These are phyloP conservation scores for Tulasnella sp. DNA, from an alignment of 768 basidiomycete genomes.

Conservation along the genomic window DNA sequence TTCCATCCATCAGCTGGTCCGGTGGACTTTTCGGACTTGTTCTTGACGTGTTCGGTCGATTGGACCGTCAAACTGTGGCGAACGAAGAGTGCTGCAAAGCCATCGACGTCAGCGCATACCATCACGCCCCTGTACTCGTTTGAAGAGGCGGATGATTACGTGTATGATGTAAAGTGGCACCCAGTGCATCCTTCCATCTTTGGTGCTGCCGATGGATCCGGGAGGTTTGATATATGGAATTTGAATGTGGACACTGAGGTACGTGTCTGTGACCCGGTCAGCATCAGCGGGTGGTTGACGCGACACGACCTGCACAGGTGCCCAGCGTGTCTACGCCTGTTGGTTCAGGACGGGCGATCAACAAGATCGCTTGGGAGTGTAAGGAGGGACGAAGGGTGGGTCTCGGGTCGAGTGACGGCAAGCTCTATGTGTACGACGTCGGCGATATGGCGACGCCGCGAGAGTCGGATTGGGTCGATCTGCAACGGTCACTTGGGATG, in stretches of 20 bases:
- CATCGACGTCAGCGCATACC: constrained; percentile 43
- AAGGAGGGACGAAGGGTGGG: constrained; percentile 86
- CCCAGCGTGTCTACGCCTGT: constrained; percentile 80
- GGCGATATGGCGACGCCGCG: constrained; percentile 80
- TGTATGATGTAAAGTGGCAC: constrained; percentile 98
- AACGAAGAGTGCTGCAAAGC: constrained; percentile 61
- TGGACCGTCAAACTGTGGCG: constrained; percentile 99
- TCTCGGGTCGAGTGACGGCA: constrained; percentile 84
- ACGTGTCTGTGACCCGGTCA: constrained; percentile 23
- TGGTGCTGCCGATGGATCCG: constrained; percentile 86
- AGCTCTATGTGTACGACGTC: constrained; percentile 87
- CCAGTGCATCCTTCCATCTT: constrained; percentile 90
- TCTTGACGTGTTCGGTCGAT: constrained; percentile 85
- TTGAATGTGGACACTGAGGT: constrained; percentile 95
- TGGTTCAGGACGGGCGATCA: constrained; percentile 70
- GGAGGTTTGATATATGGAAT: constrained; percentile 96
- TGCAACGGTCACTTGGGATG: constrained; percentile 75
- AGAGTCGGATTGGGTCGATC: constrained; percentile 86
- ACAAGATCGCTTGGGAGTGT: constrained; percentile 91
- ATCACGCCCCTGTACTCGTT: constrained; percentile 83
- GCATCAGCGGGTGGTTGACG: neutral
- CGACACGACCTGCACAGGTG: constrained; percentile 41
- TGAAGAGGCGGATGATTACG: constrained; percentile 96
- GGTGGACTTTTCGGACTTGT: constrained; percentile 91
- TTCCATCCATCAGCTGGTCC: constrained; percentile 89